Conservation (phyloP, 2,329 filamentous ascomycete species). For the Penicillium griseofulvum region DNA sequence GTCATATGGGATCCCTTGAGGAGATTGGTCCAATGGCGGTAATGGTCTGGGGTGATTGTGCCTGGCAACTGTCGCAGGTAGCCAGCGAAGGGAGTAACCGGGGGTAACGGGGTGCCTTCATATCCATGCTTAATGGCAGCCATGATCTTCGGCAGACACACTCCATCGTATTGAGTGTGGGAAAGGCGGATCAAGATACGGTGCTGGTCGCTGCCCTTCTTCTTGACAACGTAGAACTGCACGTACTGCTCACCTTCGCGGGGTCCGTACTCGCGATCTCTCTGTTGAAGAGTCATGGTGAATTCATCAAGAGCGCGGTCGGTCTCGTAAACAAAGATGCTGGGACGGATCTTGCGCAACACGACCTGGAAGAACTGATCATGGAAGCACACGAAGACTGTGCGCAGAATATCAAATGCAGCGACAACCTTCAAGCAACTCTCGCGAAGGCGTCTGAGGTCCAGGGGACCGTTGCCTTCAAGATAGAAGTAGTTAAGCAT, state of each 20-base stretch:
- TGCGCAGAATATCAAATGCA: constrained; percentile 63
- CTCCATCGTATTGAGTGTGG: constrained; percentile 68
- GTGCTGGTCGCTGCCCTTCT: constrained; percentile 40
- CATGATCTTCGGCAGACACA: constrained; percentile 62
- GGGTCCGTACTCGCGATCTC: constrained; percentile 57
- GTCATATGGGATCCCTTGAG: constrained; percentile 56
- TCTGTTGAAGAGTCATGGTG: constrained; percentile 52
- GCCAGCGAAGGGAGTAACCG: constrained; percentile 46
- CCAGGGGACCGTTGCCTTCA: constrained; percentile 46
- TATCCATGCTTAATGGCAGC: constrained; percentile 59
- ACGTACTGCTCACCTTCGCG: constrained; percentile 60
- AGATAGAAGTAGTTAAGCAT: constrained; percentile 59
- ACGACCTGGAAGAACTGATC: constrained; percentile 57
- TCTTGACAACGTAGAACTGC: constrained; percentile 57
- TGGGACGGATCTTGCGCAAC: constrained; percentile 53
- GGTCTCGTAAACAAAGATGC: constrained; percentile 54
- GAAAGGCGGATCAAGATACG: constrained; percentile 61
- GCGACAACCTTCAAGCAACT: constrained; percentile 53
- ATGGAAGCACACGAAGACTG: constrained; percentile 59
- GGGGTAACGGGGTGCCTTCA: constrained; percentile 39
- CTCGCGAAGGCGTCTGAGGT: constrained; percentile 47
- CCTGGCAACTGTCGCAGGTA: constrained; percentile 45
- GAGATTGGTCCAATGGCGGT: constrained; percentile 61
- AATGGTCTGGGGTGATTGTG: constrained; percentile 47
- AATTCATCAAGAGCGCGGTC: constrained; percentile 54